Evolutionary conservation across 495 filamentous ascomycete genomes (phyloP), one percentile per base, ranked within the genome.

Genomic region (Lasiosphaeria hispida): DNA sequence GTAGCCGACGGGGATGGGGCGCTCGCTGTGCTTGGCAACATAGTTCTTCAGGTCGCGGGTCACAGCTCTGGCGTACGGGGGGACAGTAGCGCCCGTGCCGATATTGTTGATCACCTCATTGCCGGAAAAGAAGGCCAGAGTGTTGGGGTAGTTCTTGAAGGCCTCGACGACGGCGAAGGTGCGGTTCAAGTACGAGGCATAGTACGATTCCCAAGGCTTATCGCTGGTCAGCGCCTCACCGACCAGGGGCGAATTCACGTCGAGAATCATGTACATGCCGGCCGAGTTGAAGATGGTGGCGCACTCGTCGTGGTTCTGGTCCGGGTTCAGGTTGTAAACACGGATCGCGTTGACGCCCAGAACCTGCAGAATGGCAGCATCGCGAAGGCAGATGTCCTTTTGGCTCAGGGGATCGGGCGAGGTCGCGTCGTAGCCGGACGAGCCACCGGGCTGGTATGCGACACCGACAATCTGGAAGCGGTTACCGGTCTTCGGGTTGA

Each of bases 361-460:
- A 23, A 80, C 70, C 78, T 97, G 93, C 84, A 97, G 90, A 19
- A 97, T 76, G 9, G 91, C 91, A 48, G 94, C 93, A 80, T 97
- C 93, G 48, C 93, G 87, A 63, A 93, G 74, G 77, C 93, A 97
- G 53, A 82, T 77, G 33, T 85, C 81, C 19, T 76, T 78, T 69
- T 96, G 79, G 65, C 82, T 91, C 48, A 97, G 78, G 48, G 92
- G 87, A 70, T 97, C 93, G 42, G 77, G 77, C 15, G 66, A 59
- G 7, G 69, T 74, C 9, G 82, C 79, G 63, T 85, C 79, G 75
- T 95, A 96, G 42, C 84, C 92, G n/a, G 83, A 79, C 51, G 86
- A 83, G 67, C 92, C 93, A 65, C 91, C 92, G 30, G 93, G 93
- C 76, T 97, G 93, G 76, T 96, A 96, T 77, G 92, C 93, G 51